A percentile compares a stretch with the other conserved stretches of the same genome.
Conservation (phyloP, 805 yeast species). For the Nakazawaea anatomiae region DNA sequence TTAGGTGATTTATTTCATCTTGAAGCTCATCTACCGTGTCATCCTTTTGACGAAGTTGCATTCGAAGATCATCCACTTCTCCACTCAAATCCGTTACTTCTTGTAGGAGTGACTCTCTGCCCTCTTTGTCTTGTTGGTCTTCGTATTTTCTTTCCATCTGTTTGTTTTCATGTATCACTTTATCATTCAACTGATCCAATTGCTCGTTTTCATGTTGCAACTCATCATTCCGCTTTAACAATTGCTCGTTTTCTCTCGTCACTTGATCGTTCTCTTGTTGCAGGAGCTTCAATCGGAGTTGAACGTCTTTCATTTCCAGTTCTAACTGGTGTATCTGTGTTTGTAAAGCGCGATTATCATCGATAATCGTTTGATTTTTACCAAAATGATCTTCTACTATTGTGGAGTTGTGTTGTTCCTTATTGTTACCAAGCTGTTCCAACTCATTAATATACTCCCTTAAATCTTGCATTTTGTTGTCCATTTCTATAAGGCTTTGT, state of each 20-base stretch:
- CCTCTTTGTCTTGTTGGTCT: neutral
- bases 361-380: neutral
- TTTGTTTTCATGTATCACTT: neutral
- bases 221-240: slow-evolving; percentile 5
- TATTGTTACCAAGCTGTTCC: neutral
- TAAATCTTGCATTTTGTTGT: slow-evolving; percentile 3
- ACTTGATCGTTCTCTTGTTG: neutral
- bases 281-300: slow-evolving; percentile 3
- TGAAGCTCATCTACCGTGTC: slow-evolving; percentile 12
- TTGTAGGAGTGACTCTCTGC: neutral
- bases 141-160: neutral
- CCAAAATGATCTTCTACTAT: neutral
- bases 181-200: slow-evolving; percentile 18
- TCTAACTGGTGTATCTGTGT: neutral
- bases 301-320: slow-evolving; percentile 5
- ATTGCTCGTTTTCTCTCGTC: slow-evolving; percentile 7
- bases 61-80: neutral
- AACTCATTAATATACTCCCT: slow-evolving; percentile 3
- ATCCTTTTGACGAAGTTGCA: slow-evolving; percentile 7
- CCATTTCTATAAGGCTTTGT: slow-evolving; percentile 19
- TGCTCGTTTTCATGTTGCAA: slow-evolving; percentile 17
- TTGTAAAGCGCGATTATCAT: neutral
- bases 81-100: neutral
- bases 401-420: neutral
- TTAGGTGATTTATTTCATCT: slow-evolving; percentile 9